phyloP scores from a whole-genome alignment of 2,329 filamentous ascomycete species.

The Myriosclerotinia curreyana region DNA sequence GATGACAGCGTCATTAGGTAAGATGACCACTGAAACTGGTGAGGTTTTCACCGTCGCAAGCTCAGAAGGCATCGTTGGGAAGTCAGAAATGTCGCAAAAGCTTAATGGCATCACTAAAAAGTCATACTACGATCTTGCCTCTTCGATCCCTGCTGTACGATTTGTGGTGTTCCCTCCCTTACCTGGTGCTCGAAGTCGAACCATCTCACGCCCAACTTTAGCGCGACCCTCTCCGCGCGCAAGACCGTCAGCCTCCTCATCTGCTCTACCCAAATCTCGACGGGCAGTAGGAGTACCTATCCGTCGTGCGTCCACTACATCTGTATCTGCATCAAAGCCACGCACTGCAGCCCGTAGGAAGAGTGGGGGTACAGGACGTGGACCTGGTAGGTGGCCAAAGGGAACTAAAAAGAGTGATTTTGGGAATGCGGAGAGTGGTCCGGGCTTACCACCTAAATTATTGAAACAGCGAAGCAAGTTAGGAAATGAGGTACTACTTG shows the following conservation, averaged over 20 bases:
- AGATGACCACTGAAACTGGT: conserved; percentile 32
- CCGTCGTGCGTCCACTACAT: conserved; percentile 26
- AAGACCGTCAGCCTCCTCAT: conserved; percentile 19
- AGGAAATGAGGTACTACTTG: conserved; percentile 38
- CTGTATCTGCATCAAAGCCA: conserved; percentile 28
- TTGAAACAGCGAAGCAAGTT: conserved; percentile 37
- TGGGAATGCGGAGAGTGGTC: conserved; percentile 62
- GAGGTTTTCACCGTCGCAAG: conserved; percentile 27
- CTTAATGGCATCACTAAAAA: conserved; percentile 32
- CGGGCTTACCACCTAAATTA: conserved; percentile 56
- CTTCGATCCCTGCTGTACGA: conserved; percentile 61
- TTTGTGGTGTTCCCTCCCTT: conserved; percentile 78
- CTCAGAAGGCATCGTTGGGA: conserved; percentile 26
- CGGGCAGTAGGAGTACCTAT: background rate
- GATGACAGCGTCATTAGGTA: conserved; percentile 35
- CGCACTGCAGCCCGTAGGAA: conserved; percentile 48
- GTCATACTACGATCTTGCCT: conserved; percentile 35
- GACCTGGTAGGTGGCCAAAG: conserved; percentile 64
- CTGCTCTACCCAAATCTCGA: conserved; percentile 28
- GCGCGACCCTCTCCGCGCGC: conserved; percentile 28
- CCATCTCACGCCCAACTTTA: conserved; percentile 32
- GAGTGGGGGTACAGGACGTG: conserved; percentile 60
- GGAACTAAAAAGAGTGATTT: conserved; percentile 67
- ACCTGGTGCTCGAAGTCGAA: conserved; percentile 48
- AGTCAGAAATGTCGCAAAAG: conserved; percentile 28